phyloP scores from a whole-genome alignment of 202 grass and related monocot species.

The Eragrostis tef region DNA sequence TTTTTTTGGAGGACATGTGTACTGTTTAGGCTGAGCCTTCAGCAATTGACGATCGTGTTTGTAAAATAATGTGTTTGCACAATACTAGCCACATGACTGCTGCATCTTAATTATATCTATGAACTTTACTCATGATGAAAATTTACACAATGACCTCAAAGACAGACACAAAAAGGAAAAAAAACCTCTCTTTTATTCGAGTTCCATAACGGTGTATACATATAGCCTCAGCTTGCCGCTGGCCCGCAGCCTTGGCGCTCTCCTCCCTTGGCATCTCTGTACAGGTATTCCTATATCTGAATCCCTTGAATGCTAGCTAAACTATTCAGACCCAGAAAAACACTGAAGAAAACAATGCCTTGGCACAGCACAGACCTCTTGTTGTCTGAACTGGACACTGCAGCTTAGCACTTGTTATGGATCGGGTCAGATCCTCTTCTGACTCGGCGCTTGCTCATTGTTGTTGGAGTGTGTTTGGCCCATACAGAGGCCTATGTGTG shows the following conservation, averaged over 20 bases:
- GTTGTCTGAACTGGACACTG: not conserved
- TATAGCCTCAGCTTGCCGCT: not conserved
- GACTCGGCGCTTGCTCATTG: constrained; percentile 34
- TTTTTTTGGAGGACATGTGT: too few species aligned
- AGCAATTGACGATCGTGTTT: too few species aligned
- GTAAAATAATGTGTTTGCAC: too few species aligned
- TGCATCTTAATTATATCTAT: too few species aligned
- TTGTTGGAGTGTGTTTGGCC: too few species aligned
- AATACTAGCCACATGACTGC: too few species aligned
- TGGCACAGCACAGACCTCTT: not conserved
- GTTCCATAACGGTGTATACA: constrained; percentile 10
- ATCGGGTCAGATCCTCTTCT: constrained; percentile 43
- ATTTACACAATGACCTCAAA: not conserved
- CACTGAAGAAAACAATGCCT: not conserved
- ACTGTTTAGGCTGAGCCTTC: too few species aligned
- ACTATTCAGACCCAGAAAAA: constrained; percentile 6
- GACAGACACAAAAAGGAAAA: not conserved
- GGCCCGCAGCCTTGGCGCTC: not conserved
- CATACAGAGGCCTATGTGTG: too few species aligned
- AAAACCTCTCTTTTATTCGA: constrained; percentile 31
- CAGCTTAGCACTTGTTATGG: constrained; percentile 38
- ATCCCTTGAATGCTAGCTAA: not conserved
- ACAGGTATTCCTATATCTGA: constrained; percentile 25
- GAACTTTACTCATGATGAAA: not conserved
- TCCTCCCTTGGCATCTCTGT: constrained; percentile 19